Conservation (phyloP, 2,329 filamentous ascomycete genomes). For the Bipolaris oryzae region DNA sequence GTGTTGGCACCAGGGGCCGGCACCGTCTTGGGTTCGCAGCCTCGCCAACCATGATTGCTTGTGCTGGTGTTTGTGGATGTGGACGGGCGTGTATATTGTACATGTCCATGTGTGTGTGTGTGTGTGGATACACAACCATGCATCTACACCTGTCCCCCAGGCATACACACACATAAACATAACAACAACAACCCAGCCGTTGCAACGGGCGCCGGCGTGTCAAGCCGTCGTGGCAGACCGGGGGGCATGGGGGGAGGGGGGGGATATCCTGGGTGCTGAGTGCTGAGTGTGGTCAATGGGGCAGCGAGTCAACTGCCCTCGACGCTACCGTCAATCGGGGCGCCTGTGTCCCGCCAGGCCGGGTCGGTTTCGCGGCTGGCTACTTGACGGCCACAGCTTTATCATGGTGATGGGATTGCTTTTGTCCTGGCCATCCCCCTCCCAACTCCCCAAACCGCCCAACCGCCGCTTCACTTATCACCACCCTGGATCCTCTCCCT, state of each 20-base stretch:
- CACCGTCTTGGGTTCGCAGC: constrained; percentile 3
- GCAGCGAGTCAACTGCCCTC: constrained; percentile 22
- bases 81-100: too few relatives aligned
- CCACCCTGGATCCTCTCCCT: constrained; percentile 17
- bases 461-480: constrained; percentile 24
- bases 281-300: constrained; percentile 20
- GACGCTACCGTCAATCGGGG: constrained; percentile 32
- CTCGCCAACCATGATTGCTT: constrained; percentile 1
- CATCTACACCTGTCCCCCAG: neutral
- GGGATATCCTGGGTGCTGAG: constrained; percentile 11
- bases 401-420: constrained; percentile 31
- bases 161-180: neutral
- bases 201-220: neutral
- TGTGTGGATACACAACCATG: neutral
- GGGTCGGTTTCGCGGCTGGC: constrained; percentile 27
- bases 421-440: constrained; percentile 15
- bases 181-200: neutral
- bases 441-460: constrained; percentile 16
- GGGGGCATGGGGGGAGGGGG: too few relatives aligned
- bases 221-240: neutral
- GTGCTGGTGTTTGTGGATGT: neutral
- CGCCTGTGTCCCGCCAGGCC: constrained; percentile 22
- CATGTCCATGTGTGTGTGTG: too few relatives aligned
- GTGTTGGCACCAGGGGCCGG: neutral
- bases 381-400: constrained; percentile 21